Base-by-base conservation (phyloP, 768 basidiomycete genomes). In the Psilocybe tampanensis region DNA sequence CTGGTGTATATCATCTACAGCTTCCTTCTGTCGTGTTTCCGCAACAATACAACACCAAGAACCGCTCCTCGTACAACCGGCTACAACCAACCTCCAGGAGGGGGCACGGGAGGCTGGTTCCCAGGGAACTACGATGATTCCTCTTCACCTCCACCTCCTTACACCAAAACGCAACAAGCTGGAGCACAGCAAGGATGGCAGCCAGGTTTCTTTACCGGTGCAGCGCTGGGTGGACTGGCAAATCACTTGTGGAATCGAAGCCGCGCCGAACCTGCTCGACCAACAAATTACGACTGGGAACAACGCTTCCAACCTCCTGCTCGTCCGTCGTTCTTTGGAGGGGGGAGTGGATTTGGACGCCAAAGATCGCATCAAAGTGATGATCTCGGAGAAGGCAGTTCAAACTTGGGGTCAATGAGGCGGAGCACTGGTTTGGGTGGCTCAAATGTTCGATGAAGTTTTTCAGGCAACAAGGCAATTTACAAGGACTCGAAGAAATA, bases 171-270 rank as follows among this genome's bases (percentile, higher is more conserved):
- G 47, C 62, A 29, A 29, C 5, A 9, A 29, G 29, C 42, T 29
- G 66, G 5, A 67, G 60, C 48, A 52, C 64, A 56, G 54, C 60
- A 60, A 41, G 74, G 75, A 29, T 86, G 85, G 84, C 70, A 75
- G 41, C 88, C 90, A 11, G 93, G 93, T 2, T 95, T 96, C 68
- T 95, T 88, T 90, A 88, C 90, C 1, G 94, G 94, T 2, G 84
- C 90, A 7, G 82, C 84, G 0, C 64, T 89, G 1, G 95, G 92
- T 7, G 88, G 87, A 22, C 68, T 90, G 2, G 89, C 86, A 2
- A 81, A 85, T 23, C 82, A 83, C 59, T 63, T 86, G 2, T 74
- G 79, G 71, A 86, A 80, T 65, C 65, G 65, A 53, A 66, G 69
- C 68, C 64, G 61, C 44, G 43, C 60, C 45, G 62, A 64, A 44